A percentile compares a stretch with the other conserved stretches of the same genome.
phyloP scores from a whole-genome alignment of 805 yeast genomes.

The Blastobotrys chiropterorum region DNA sequence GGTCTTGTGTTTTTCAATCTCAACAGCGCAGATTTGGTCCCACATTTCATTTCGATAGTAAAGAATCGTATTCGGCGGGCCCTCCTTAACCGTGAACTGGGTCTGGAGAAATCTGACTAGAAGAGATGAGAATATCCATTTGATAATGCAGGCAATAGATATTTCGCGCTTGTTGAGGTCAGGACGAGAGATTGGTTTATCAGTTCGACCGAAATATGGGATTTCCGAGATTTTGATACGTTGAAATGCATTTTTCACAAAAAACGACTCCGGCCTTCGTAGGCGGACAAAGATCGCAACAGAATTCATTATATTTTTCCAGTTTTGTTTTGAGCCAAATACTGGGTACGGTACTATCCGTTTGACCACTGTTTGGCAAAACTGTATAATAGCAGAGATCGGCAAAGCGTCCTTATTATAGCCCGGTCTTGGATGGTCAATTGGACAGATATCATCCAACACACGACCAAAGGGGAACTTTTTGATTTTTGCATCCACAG shows the following conservation, averaged over 20 bases:
- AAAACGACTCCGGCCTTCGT: slow-evolving; percentile 34
- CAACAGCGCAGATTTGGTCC: background rate
- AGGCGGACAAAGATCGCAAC: slow-evolving; percentile 37
- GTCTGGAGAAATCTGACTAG: background rate
- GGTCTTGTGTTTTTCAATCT: background rate
- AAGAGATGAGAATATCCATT: background rate
- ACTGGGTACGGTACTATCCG: slow-evolving; percentile 44
- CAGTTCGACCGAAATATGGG: slow-evolving; percentile 45
- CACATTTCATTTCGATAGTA: background rate
- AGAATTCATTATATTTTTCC: slow-evolving; percentile 33
- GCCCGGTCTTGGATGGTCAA: background rate
- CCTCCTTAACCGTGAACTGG: background rate
- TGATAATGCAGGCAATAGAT: background rate
- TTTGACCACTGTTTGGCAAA: slow-evolving; percentile 31
- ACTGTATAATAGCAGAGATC: slow-evolving; percentile 7
- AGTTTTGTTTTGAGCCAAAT: slow-evolving; percentile 51
- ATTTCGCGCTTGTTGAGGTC: background rate
- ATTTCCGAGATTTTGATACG: slow-evolving; percentile 41
- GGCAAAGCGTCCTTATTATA: background rate
- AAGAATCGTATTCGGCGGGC: background rate
- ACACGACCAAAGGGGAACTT: background rate
- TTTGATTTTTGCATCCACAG: background rate
- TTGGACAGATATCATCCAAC: background rate
- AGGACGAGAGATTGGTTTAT: slow-evolving; percentile 32
- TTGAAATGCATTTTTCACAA: slow-evolving; percentile 30